Evolutionary conservation across 805 yeast genomes (phyloP), one percentile per base, ranked within the genome.

Genomic region (Kodamaea jinghongensis): DNA sequence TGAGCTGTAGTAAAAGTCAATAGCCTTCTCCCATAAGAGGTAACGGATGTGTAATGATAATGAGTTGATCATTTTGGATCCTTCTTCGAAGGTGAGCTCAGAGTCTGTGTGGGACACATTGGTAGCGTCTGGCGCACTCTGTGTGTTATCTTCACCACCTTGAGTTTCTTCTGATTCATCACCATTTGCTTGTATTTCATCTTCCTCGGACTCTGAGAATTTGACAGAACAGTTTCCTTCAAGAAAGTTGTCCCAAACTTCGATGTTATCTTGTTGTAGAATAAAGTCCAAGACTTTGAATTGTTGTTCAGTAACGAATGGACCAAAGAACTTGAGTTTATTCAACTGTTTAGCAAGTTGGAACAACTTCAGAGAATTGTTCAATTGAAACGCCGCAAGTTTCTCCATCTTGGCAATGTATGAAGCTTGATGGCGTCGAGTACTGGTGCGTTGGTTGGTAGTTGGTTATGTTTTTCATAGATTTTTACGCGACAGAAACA

Each of bases 11-110:
- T 59, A 67, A 46, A 54, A 63, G 51, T 79, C 83, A 7, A 79
- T 70, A 14, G 83, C 89, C 54, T 76, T 79, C 50, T 84, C 90
- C 78, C 86, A 85, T 16, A 85, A 62, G 9, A 83, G 70, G 48
- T 82, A 83, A 46, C 91, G 66, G 15, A 83, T 61, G 45, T 78
- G 83, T 34, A 83, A 63, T 4, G 88, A 82, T 30, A 84, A 47
- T 35, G 57, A 41, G 29, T 55, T 54, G 15, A 64, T 44, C 17
- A 67, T 58, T 14, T 50, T 53, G 10, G 46, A 20, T 46, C 58
- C 79, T 63, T 56, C 83, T 65, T 75, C 56, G 61, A 73, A 42
- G 36, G 66, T 27, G 12, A 44, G 26, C 20, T 46, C 50, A 6
- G 22, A 8, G n/a, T 29, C 34, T 16, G 31, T 31, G 6, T 11